Evolutionary conservation across 306 rosid genomes (phyloP), one percentile per base, ranked within the genome.

Genomic region (Carpinus viminea): DNA sequence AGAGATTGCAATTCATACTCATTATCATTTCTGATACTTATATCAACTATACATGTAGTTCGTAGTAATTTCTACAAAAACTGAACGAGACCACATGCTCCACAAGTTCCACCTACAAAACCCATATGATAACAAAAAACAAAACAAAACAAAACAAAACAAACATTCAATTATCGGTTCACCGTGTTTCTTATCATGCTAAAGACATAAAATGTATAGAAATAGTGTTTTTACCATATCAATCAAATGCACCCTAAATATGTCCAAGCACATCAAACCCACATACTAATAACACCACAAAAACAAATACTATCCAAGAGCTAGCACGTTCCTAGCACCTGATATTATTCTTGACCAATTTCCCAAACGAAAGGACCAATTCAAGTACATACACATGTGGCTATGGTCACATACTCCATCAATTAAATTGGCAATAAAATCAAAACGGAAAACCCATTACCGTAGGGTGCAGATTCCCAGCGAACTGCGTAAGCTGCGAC

Each of bases 401-500:
- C 72, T 16, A 66, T 17, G 18, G 4, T 46, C 71, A 66, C 50
- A 66, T 18, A 4, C 21, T 0, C n/a, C n/a, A 36, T 36, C 26
- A 8, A 66, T 4, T 38, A 12, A 65, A 36, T 66, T 8, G 43
- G 36, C 43, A 12, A 13, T 2, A 59, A 59, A 59, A 12, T n/a
- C 21, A 66, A 66, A 18, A 66, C 41, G 47, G 28, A 66, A 38
- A 78, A 78, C 46, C 55, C 54, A 77, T 70, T 70, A 81, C 88
- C 83, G 38, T 75, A 12, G 51, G 80, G 36, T 73, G 77, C 28
- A 55, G 24, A 52, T 73, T 68, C 36, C 64, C 80, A 1, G 84
- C 55, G 11, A 84, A 47, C 57, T 57, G 80, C 74, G 72, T 4
- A 1, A 74, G 21, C 80, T 81, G 85, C 13, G 85, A 70, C 17